Conservation (phyloP, 1,284 basidiomycete species). For the Megacollybia platyphylla region DNA sequence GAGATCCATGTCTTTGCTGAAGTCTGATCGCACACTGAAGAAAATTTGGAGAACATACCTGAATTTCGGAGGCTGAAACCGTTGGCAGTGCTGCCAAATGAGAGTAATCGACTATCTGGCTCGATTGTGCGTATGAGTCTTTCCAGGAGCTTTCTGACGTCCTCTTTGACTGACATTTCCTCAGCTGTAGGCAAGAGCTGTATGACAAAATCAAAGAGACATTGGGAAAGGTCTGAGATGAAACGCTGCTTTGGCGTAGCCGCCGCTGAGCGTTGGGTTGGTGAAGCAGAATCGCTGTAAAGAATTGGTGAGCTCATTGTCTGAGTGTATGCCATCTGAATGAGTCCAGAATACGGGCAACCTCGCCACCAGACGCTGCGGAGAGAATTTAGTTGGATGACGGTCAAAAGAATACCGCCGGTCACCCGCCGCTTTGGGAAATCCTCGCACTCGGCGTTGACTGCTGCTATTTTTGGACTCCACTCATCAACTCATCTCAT, state of each 20-base stretch:
- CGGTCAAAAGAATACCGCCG: no score
- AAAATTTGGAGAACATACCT: constrained; percentile 36
- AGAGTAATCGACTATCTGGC: constrained; percentile 81
- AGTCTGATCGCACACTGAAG: constrained; percentile 4
- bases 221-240: constrained; percentile 54
- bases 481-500: no score
- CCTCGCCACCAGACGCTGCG: not conserved
- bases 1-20: constrained; percentile 83
- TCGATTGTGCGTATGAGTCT: constrained; percentile 90
- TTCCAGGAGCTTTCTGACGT: constrained; percentile 89
- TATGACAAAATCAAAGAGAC: constrained; percentile 77
- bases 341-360: not conserved
- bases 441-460: no score
- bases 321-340: constrained; percentile 23
- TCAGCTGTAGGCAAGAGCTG: constrained; percentile 81
- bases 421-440: no score
- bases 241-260: constrained; percentile 43
- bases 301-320: constrained; percentile 20
- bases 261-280: constrained; percentile 13
- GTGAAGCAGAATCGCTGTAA: constrained; percentile 16
- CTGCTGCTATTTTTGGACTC: no score
- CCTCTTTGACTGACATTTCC: constrained; percentile 90
- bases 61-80: constrained; percentile 92
- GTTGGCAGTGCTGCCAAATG: constrained; percentile 92
- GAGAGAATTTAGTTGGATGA: no score